Evolutionary conservation across 139 green algal genomes (phyloP), one percentile per base, ranked within the genome.

Genomic region (Chlorella sp.): DNA sequence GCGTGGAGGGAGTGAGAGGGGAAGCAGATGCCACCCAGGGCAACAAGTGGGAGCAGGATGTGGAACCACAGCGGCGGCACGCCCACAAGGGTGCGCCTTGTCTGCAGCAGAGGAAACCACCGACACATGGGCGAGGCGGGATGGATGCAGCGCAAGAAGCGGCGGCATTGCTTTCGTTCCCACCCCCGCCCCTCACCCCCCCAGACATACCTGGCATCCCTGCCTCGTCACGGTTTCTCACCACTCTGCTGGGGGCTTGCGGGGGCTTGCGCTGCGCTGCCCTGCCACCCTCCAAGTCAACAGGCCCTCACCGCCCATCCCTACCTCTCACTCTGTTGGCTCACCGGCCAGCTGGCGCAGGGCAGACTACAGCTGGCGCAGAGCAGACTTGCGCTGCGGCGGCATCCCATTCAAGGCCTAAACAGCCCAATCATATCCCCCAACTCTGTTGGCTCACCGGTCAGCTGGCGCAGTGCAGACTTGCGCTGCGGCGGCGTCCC

Each of bases 271-370:
- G 92, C 94, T 99, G 98, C n/a, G 96, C 95, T 18, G 97, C 97
- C 30, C 96, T 99, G 37, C 98, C 98, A 90, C 99, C n/a, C n/a
- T n/a, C n/a, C n/a, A n/a, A n/a, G n/a, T 99, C 92, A 99, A 99
- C n/a, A n/a, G 60, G 99, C 92, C 94, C 99, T 99, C 69, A 99
- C 95, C 91, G 99, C 95, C 90, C 98, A 98, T 95, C 2, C 71
- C 21, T 36, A 19, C 7, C 34, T 24, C 80, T 2, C 42, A 48
- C 53, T 61, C n/a, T 19, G 9, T 16, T 36, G 34, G 16, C 73
- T 2, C 86, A 90, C 86, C 86, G 12, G 98, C 99, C 14, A 99
- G 94, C 93, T 99, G 95, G n/a, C 98, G 93, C 89, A 99, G 94
- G 34, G 97, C 97, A 15, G 90, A 94, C 95, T 99, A 99, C 14